phyloP scores from a whole-genome alignment of 2,329 filamentous ascomycete genomes.

The Fusarium drepaniforme region DNA sequence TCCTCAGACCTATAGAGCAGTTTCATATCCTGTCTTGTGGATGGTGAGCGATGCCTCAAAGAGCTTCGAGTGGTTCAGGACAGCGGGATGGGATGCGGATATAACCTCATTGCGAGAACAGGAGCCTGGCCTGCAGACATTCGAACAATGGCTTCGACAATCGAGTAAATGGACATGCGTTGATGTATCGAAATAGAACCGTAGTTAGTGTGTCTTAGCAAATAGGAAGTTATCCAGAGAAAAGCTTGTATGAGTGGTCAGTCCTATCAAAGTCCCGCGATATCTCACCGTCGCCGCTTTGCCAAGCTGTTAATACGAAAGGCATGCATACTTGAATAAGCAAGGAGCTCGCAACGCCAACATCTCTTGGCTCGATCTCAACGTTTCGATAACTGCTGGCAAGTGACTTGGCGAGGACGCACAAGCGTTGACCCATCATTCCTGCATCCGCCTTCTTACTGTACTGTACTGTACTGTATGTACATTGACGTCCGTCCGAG shows the following conservation, averaged over 20 bases:
- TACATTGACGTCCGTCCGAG: not conserved
- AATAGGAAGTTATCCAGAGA: not conserved
- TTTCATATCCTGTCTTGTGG: conserved; percentile 22
- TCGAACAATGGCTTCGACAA: conserved; percentile 35
- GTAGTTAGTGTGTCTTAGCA: not conserved
- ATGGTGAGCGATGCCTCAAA: conserved; percentile 19
- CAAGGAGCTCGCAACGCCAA: not conserved
- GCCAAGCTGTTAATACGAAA: not conserved
- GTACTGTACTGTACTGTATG: no score
- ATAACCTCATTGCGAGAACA: not conserved
- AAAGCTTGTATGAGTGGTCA: not conserved
- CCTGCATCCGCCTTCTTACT: not conserved
- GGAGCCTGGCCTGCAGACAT: conserved; percentile 18
- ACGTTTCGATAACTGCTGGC: not conserved
- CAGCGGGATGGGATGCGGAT: conserved; percentile 24
- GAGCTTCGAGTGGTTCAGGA: conserved; percentile 34
- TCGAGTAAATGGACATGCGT: conserved; percentile 34
- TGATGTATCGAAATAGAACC: not conserved
- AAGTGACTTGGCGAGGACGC: not conserved
- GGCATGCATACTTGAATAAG: not conserved
- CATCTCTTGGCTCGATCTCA: not conserved
- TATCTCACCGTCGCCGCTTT: not conserved
- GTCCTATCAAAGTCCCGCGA: not conserved
- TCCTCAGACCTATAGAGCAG: conserved; percentile 5
- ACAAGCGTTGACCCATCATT: conserved; percentile 7